These are phyloP conservation scores for Sordariomycetes sp. DNA, from an alignment of 2,329 filamentous ascomycete genomes.

Conservation along the genomic window DNA sequence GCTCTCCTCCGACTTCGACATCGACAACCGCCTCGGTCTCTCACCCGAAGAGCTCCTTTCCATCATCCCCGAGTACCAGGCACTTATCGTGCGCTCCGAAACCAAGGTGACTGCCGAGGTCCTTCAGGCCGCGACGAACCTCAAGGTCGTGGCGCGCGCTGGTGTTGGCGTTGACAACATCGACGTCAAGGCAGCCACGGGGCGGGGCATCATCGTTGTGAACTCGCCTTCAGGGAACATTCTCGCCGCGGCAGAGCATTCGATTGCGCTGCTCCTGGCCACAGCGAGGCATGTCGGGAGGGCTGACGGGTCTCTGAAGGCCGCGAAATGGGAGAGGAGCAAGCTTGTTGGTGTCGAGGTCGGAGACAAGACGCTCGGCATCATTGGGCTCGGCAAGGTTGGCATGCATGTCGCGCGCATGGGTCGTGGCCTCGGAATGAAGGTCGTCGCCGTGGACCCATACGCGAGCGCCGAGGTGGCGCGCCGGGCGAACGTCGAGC, in stretches of 20 bases:
- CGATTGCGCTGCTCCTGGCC: conserved; percentile 62
- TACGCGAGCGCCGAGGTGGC: conserved; percentile 69
- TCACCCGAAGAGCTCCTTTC: conserved; percentile 49
- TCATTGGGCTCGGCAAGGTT: conserved; percentile 75
- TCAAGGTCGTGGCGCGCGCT: conserved; percentile 70
- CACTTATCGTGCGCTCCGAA: conserved; percentile 70
- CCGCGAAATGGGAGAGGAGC: conserved; percentile 65
- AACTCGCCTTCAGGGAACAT: conserved; percentile 76
- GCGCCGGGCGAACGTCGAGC: conserved; percentile 52
- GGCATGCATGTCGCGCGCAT: conserved; percentile 73
- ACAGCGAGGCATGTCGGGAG: conserved; percentile 45
- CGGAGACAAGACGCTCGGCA: conserved; percentile 64
- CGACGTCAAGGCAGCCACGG: conserved; percentile 61
- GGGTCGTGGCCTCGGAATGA: conserved; percentile 68
- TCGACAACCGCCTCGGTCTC: conserved; percentile 56
- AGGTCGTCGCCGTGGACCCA: conserved; percentile 63
- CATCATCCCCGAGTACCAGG: conserved; percentile 64
- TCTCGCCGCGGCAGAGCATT: conserved; percentile 69
- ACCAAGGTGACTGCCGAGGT: conserved; percentile 67
- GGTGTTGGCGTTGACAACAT: conserved; percentile 81
- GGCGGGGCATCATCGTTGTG: conserved; percentile 66
- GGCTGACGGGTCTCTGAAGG: conserved; percentile 58
- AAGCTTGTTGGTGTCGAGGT: conserved; percentile 69
- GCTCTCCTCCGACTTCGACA: conserved; percentile 54
- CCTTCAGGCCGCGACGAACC: conserved; percentile 52